Base-by-base conservation (phyloP, 495 filamentous ascomycete genomes). In the Letharia lupina region DNA sequence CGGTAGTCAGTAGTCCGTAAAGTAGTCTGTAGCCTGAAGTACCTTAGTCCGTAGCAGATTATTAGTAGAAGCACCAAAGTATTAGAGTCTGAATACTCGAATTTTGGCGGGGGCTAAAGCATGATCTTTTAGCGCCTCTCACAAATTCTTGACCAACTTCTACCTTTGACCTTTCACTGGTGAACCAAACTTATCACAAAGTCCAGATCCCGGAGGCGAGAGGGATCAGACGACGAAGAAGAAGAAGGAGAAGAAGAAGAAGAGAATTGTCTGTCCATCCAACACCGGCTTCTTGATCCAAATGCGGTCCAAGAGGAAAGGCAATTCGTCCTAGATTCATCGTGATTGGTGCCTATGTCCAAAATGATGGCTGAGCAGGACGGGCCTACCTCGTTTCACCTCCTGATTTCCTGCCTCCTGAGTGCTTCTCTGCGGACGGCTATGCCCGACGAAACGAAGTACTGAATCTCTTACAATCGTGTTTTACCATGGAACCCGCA, bases 331-430 rank as follows among this genome's bases (percentile, higher is more conserved):
- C 52, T 56, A 23, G 56, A 16, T 56, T 58, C 56, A 48, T 59
- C 42, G 15, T 23, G 54, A 50, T 65, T 65, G 63, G 54, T 45
- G 60, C 18, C 60, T 16, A 48, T 18, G 7, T 62, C n/a, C 60
- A 20, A 62, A 33, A 31, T 6, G 7, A 31, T 62, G 60, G 60
- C 40, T 37, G 45, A 28, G 45, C 60, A 48, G 56, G 63, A 23
- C 37, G 20, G 31, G 58, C 63, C 45, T 13, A 44, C 13, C 50
- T 65, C 37, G 63, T 65, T 65, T 65, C 63, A 65, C 18, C 54
- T 20, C 54, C 54, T 35, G 54, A 13, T 37, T 16, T 7, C 52
- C 52, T 31, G 52, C 37, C 50, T 57, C 56, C 54, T 59, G 33
- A 11, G 13, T 37, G 16, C 28, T 35, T 13, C 52, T 18, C 35